Evolutionary conservation across 129 eudicot genomes (phyloP).

Genomic region (Helianthus tuberosus): DNA sequence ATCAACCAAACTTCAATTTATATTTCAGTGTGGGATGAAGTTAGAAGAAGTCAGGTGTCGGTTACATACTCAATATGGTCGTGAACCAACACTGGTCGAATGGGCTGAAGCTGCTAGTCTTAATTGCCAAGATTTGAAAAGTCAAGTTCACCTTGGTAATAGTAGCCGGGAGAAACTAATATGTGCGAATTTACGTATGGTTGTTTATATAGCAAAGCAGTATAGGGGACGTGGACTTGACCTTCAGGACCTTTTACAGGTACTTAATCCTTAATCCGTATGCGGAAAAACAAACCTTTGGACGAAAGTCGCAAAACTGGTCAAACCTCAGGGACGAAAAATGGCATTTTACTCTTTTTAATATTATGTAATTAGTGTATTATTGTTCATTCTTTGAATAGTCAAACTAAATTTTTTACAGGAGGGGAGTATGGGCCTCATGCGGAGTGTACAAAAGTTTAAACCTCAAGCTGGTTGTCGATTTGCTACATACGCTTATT

Average conservation of each 20-base stretch:
- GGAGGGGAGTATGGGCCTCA: conserved; percentile 96
- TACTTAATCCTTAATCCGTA: conserved; percentile 11
- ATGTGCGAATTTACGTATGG: conserved; percentile 88
- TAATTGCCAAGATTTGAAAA: conserved; percentile 55
- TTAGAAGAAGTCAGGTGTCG: conserved; percentile 61
- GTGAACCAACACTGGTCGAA: conserved; percentile 87
- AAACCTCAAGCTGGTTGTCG: conserved; percentile 87
- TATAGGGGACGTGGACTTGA: conserved; percentile 83
- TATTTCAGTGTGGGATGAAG: conserved; percentile 55
- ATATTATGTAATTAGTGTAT: not conserved
- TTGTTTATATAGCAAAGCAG: conserved; percentile 87
- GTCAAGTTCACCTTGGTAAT: conserved; percentile 53
- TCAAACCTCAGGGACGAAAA: too few species aligned
- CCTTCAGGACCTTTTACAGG: conserved; percentile 91
- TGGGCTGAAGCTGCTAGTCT: conserved; percentile 80
- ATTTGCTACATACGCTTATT: conserved; percentile 89
- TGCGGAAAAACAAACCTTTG: too few species aligned
- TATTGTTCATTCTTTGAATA: not conserved
- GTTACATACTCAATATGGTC: conserved; percentile 60
- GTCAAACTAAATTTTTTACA: conserved; percentile 34
- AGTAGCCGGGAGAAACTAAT: conserved; percentile 77
- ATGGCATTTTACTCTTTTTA: too few species aligned
- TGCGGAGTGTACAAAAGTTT: conserved; percentile 79
- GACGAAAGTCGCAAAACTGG: too few species aligned
- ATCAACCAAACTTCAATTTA: conserved; percentile 7